phyloP scores from a whole-genome alignment of 805 yeast genomes.

The Sungouiella blattae region DNA sequence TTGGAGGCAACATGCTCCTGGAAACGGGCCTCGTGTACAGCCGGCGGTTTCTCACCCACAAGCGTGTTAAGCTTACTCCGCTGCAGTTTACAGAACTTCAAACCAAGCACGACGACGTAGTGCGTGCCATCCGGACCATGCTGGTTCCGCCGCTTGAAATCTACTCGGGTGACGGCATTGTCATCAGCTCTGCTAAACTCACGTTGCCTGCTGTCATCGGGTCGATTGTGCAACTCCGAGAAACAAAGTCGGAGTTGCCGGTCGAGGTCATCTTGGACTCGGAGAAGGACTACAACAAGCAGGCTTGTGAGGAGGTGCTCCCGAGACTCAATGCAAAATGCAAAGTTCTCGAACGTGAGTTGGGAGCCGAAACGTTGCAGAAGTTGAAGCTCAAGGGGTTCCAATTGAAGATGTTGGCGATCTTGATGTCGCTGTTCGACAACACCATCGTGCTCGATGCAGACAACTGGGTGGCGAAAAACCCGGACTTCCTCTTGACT shows the following conservation, averaged over 20 bases:
- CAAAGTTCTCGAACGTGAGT: slow-evolving; percentile 43
- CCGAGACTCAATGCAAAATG: slow-evolving; percentile 66
- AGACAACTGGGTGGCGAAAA: slow-evolving; percentile 42
- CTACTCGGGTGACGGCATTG: slow-evolving; percentile 32
- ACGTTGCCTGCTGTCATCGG: slow-evolving; percentile 28
- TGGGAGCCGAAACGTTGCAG: slow-evolving; percentile 15
- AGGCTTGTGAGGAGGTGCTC: slow-evolving; percentile 55
- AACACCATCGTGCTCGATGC: slow-evolving; percentile 45
- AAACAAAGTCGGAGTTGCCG: slow-evolving; percentile 41
- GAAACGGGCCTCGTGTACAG: not conserved
- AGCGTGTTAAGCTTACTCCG: slow-evolving; percentile 12
- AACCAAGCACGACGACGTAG: slow-evolving; percentile 24
- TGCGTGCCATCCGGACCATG: slow-evolving; percentile 21
- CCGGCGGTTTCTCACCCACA: not conserved
- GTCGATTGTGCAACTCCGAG: slow-evolving; percentile 32
- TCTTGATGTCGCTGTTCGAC: slow-evolving; percentile 44
- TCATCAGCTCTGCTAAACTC: slow-evolving; percentile 28
- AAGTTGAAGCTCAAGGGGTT: slow-evolving; percentile 28
- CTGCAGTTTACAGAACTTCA: slow-evolving; percentile 21
- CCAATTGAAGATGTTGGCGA: slow-evolving; percentile 41
- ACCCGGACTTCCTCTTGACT: slow-evolving; percentile 33
- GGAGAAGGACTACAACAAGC: slow-evolving; percentile 34
- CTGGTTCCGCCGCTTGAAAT: slow-evolving; percentile 24
- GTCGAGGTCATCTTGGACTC: slow-evolving; percentile 43
- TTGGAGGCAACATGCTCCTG: not conserved